phyloP scores from a whole-genome alignment of 192 early-diverging fungal genomes.

The Backusella liffmaniae region DNA sequence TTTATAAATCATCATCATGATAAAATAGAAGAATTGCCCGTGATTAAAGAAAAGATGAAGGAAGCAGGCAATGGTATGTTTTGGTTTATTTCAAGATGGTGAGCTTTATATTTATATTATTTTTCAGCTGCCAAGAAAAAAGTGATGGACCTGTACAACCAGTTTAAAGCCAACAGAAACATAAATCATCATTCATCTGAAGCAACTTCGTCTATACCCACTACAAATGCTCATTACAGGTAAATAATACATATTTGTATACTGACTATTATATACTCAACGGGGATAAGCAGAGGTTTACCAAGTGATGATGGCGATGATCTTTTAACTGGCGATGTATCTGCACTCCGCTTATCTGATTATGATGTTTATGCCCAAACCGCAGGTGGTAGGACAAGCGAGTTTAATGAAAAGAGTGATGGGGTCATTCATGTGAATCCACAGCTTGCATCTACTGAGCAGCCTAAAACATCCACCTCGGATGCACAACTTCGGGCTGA shows the following conservation, averaged over 20 bases:
- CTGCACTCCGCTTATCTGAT: slow-evolving; percentile 37
- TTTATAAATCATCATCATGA: not conserved
- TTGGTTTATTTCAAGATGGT: no score
- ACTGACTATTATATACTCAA: not conserved
- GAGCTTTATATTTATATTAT: not conserved
- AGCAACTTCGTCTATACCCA: slow-evolving; percentile 9
- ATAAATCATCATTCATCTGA: slow-evolving; percentile 12
- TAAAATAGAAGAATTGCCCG: slow-evolving; percentile 48
- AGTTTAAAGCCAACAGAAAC: slow-evolving; percentile 37
- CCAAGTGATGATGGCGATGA: slow-evolving; percentile 34
- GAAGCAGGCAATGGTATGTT: slow-evolving; percentile 47
- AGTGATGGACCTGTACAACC: slow-evolving; percentile 54
- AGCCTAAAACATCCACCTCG: slow-evolving; percentile 34
- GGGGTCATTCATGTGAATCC: slow-evolving; percentile 21
- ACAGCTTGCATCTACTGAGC: not conserved
- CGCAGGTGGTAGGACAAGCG: slow-evolving; percentile 16
- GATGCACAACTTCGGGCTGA: slow-evolving; percentile 48
- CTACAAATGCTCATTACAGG: slow-evolving; percentile 25
- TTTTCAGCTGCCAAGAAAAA: slow-evolving; percentile 58
- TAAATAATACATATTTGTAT: not conserved
- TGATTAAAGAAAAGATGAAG: slow-evolving; percentile 56
- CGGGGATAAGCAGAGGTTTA: slow-evolving; percentile 11
- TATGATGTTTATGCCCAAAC: slow-evolving; percentile 34
- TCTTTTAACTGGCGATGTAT: slow-evolving; percentile 34
- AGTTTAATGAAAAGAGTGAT: not conserved